These are phyloP conservation scores for Closterium sp. DNA, from an alignment of 139 green algal species.

Conservation along the genomic window DNA sequence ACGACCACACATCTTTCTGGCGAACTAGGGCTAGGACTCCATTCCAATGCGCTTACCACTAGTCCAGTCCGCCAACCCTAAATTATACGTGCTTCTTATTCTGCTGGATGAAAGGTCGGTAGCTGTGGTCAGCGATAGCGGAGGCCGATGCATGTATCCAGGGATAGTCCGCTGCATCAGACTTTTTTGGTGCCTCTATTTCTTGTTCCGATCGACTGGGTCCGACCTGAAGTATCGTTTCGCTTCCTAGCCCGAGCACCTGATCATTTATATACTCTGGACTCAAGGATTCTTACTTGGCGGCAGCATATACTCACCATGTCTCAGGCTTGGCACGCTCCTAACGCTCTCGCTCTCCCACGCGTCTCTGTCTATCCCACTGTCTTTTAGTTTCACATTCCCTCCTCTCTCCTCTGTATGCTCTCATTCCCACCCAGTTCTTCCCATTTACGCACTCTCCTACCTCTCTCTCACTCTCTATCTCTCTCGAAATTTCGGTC, in stretches of 20 bases:
- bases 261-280: background rate
- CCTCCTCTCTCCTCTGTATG: background rate
- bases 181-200: too few relatives aligned
- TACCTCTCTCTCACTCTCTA: too few relatives aligned
- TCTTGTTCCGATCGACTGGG: background rate
- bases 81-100: background rate
- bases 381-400: background rate
- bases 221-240: too few relatives aligned
- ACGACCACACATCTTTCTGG: too few relatives aligned
- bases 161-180: too few relatives aligned
- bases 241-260: too few relatives aligned
- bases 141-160: background rate
- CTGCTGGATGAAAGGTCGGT: background rate
- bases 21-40: background rate
- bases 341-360: background rate
- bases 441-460: background rate
- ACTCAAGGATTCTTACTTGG: background rate
- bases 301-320: background rate
- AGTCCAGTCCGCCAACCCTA: background rate
- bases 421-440: background rate
- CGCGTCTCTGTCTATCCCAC: background rate
- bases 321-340: background rate
- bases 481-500: too few relatives aligned
- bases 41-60: background rate
- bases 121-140: background rate